These are phyloP conservation scores for Rhizophora apiculata DNA, from an alignment of 345 rosid species.

Conservation along the genomic window DNA sequence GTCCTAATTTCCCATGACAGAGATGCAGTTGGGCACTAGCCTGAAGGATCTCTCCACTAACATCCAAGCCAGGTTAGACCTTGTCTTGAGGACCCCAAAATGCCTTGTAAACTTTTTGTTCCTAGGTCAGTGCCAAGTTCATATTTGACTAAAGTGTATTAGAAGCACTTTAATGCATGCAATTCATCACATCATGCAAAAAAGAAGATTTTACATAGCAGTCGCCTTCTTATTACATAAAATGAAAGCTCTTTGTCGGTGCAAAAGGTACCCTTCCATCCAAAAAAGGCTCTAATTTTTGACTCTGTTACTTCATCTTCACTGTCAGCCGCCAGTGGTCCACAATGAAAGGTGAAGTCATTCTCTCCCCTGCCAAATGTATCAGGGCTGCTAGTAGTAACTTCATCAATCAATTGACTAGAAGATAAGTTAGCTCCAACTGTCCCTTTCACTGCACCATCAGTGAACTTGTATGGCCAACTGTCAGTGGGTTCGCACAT, in stretches of 20 bases:
- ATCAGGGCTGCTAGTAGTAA: slow-evolving; percentile 31
- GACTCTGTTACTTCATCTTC: slow-evolving; percentile 34
- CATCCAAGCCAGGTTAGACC: background rate
- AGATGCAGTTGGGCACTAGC: background rate
- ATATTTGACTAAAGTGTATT: background rate
- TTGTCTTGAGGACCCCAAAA: background rate
- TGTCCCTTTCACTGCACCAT: slow-evolving; percentile 39
- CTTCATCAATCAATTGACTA: slow-evolving; percentile 26
- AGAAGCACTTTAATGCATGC: background rate
- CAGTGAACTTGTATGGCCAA: slow-evolving; percentile 60
- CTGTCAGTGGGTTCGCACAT: slow-evolving; percentile 74
- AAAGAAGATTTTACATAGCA: background rate
- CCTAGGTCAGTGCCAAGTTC: too few relatives aligned
- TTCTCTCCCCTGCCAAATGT: slow-evolving; percentile 36
- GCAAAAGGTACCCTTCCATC: slow-evolving; percentile 30
- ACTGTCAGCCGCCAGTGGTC: slow-evolving; percentile 18
- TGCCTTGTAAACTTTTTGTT: background rate
- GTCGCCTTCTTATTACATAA: slow-evolving; percentile 12
- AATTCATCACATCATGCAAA: background rate
- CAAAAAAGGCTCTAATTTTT: slow-evolving; percentile 31
- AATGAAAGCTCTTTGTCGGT: background rate
- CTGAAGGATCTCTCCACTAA: background rate
- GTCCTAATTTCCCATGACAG: too few relatives aligned
- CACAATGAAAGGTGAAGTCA: slow-evolving; percentile 52
- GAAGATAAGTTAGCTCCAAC: slow-evolving; percentile 37